Evolutionary conservation across 78 protist species (phyloP).

Genomic region (Dictyostelium citrinum): DNA sequence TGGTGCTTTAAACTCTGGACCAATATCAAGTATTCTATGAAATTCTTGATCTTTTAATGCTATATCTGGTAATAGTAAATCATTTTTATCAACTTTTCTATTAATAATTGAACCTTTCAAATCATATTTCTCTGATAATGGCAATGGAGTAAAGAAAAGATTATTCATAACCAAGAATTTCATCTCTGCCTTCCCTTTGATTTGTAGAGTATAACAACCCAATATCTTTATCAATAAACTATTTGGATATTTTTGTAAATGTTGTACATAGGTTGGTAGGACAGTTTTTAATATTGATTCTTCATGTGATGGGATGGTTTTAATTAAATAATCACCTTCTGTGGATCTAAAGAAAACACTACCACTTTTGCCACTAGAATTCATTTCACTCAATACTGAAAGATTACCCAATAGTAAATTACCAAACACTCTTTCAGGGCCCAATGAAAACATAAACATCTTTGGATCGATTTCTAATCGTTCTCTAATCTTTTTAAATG

Average conservation of each 20-base stretch:
- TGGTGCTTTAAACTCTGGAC: slow-evolving; percentile 66
- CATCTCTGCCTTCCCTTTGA: background rate
- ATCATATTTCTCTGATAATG: slow-evolving; percentile 70
- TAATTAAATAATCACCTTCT: slow-evolving; percentile 62
- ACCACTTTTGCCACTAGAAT: slow-evolving; percentile 72
- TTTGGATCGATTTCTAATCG: slow-evolving; percentile 44
- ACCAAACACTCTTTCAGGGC: slow-evolving; percentile 82
- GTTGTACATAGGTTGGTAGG: slow-evolving; percentile 46
- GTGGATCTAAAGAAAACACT: slow-evolving; percentile 53
- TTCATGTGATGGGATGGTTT: slow-evolving; percentile 73
- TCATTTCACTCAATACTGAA: slow-evolving; percentile 39
- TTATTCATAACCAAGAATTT: slow-evolving; percentile 71
- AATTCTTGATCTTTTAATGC: slow-evolving; percentile 67
- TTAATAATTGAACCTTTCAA: slow-evolving; percentile 58
- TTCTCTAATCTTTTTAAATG: slow-evolving; percentile 66
- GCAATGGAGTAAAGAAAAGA: slow-evolving; percentile 46
- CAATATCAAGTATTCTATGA: slow-evolving; percentile 28
- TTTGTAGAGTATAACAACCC: slow-evolving; percentile 18
- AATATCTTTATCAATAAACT: slow-evolving; percentile 8
- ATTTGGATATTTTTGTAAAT: slow-evolving; percentile 36
- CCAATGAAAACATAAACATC: slow-evolving; percentile 70
- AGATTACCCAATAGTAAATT: slow-evolving; percentile 70
- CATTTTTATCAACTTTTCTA: slow-evolving; percentile 34
- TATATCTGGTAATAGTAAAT: slow-evolving; percentile 1
- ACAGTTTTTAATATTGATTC: slow-evolving; percentile 11